phyloP scores from a whole-genome alignment of 805 yeast species.

The Metschnikowia gelsemii region DNA sequence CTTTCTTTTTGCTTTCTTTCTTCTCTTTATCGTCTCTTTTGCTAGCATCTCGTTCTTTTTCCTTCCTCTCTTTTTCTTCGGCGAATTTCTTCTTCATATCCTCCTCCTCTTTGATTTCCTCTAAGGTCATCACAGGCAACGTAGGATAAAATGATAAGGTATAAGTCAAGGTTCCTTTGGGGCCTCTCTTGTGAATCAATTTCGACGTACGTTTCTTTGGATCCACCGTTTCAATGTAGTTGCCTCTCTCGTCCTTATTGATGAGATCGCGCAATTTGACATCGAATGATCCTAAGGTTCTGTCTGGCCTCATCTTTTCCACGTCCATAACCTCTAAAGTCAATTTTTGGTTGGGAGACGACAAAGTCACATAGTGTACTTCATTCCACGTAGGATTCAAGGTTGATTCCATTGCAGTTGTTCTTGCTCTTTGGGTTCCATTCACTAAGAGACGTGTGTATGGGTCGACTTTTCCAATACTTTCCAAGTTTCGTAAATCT shows the following conservation, averaged over 20 bases:
- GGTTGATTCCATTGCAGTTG: constrained; percentile 63
- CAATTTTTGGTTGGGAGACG: constrained; percentile 78
- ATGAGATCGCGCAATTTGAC: constrained; percentile 66
- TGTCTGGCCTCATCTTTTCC: constrained; percentile 73
- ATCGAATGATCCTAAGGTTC: constrained; percentile 82
- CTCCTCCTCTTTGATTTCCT: constrained; percentile 55
- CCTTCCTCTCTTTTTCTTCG: constrained; percentile 28
- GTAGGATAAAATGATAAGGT: constrained; percentile 81
- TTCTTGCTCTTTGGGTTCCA: constrained; percentile 74
- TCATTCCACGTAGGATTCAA: constrained; percentile 85
- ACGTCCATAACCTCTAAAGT: constrained; percentile 92
- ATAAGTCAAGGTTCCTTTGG: constrained; percentile 78
- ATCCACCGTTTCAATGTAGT: constrained; percentile 56
- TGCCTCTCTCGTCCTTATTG: constrained; percentile 62
- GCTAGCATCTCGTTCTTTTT: constrained; percentile 27
- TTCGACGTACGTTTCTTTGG: constrained; percentile 57
- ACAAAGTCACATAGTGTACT: constrained; percentile 74
- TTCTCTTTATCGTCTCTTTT: constrained; percentile 25
- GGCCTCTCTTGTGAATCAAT: constrained; percentile 72
- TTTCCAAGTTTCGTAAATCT: constrained; percentile 80
- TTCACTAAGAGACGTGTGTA: constrained; percentile 78
- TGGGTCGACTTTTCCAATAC: constrained; percentile 90
- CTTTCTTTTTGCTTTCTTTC: constrained; percentile 36
- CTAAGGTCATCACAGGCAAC: constrained; percentile 72
- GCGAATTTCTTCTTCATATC: constrained; percentile 34